Base-by-base conservation (phyloP, 768 basidiomycete genomes). In the Podaxis sp. region DNA sequence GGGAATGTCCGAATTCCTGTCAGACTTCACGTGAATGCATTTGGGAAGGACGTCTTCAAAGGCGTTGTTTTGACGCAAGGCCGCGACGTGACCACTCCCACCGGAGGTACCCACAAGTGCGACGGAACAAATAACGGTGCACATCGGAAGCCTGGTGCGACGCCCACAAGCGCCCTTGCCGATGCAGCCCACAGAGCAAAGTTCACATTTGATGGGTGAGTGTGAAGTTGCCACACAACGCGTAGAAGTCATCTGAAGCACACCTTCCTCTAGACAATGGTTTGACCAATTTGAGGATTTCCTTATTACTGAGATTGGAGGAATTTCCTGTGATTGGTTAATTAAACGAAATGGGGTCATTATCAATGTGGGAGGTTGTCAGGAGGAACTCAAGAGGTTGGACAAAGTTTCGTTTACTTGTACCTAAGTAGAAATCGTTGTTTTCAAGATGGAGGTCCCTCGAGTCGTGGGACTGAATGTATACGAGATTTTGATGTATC, bases 141-240 rank as follows among this genome's bases (percentile, higher is more conserved):
- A 0, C 75, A 80, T 52, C 68, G 67, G 5, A 55, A 57, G 22
- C 76, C 79, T 2, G 79, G 78, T 3, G 74, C 80, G 9, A 80
- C 80, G 0, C 74, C 73, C 53, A 80, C 76, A 6, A 76, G 74
- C 46, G 82, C 81, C 12, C 71, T 83, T 17, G 80, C 76, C 50
- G 77, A 79, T 67, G 80, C 79, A 12, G 69, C 77, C 2, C 68
- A 66, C 15, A 15, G 52, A 22, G 56, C 66, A 2, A 43, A 65
- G 9, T 81, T 82, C 59, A 55, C 65, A 2, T 82, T 74, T 63
- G 79, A 82, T 68, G 81, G 75, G 77, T 79, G 54, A 41, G 70
- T 67, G 4, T 19, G 19, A 24, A 47, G 3, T 9, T 50, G 41
- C n/a, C 54, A 36, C 22, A 27, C 17, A 13, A 59, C 4, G 4